Evolutionary conservation across 108 stramenopile species (phyloP), one percentile per base, ranked within the genome.

Genomic region (Conticribra weissflogii): DNA sequence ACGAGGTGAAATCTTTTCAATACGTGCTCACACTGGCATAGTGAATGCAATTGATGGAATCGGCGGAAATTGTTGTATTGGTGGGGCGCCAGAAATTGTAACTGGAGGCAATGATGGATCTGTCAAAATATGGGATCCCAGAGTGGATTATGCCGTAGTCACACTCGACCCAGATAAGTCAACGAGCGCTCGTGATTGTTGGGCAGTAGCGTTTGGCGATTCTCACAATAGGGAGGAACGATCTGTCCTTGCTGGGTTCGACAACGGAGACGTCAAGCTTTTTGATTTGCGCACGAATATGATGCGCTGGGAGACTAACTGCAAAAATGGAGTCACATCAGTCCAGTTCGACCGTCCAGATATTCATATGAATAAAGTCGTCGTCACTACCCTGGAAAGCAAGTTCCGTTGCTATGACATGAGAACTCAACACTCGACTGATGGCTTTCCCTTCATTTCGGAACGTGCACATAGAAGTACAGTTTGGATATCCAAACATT

Each of bases 261-360:
- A 96, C 78, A 96, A 96, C 65, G 95, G 95, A 19, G 95, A 96
- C 71, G 79, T 96, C 44, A 95, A 92, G 83, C 62, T 96, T 34
- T 96, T 94, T 50, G 91, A 92, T 61, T 58, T 92, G 49, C 60
- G 85, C 19, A 88, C 85, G 23, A 85, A 71, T 72, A 71, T 61
- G 31, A 76, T 96, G 53, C 82, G 88, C 23, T 95, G 89, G 86
- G 95, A 96, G 57, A 85, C 90, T 36, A 96, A 95, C 62, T 79
- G 78, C 30, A 68, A 64, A 45, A 96, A 96, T 77, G 95, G 93
- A 3, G 93, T 96, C n/a, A 93, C 92, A 25, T 81, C 66, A 36
- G 52, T 92, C 17, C 83, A 92, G 61, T 96, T 95, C 52, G 95
- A 96, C 76, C 82, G 95, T 0, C 78, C 66, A 24, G 96, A 96